Evolutionary conservation across 2,329 filamentous ascomycete species (phyloP), one percentile per base, ranked within the genome.

Genomic region (Pseudocercospora fuligena): DNA sequence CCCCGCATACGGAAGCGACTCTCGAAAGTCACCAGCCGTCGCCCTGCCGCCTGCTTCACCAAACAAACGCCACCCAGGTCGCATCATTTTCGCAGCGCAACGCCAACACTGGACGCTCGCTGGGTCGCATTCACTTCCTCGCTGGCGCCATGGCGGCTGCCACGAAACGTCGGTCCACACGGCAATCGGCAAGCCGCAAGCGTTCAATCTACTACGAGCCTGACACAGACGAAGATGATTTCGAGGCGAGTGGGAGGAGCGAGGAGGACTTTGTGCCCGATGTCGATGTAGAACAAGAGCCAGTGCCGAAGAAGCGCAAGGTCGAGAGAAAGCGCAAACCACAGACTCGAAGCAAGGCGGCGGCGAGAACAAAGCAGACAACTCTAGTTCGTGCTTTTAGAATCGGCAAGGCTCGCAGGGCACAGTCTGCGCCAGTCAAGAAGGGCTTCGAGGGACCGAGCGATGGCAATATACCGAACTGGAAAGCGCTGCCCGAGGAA

Each of bases 161-260:
- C 25, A 71, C 71, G n/a, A 78, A 76, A 72, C 75, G 77, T 19
- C 75, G 77, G 19, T 77, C 76, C 11, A 68, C 69, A 5, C 71
- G 77, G 23, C 76, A 78, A 68, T 73, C 73, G 12, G 73, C 73
- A 36, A 73, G 61, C 29, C 74, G 76, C 66, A 76, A 78, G 56
- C 74, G 76, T 56, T 76, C 73, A 29, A 69, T 72, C 56, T 79
- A 79, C 63, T 64, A 69, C 57, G 77, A 78, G 21, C 76, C 75
- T n/a, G 77, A 78, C 27, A 77, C 74, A 65, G 76, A 78, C 65
- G 56, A 58, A 33, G 77, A 78, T 61, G 76, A 78, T 51, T 74
- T 75, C 58, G 73, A 72, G 64, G 67, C 61, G 21, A 66, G 65
- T 47, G 56, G 56, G 31, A 58, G 11, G 9, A 64, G 66, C 59